A percentile compares a stretch with the other conserved stretches of the same genome.
Conservation (phyloP, 805 yeast genomes). For the Tetrapisispora nanseiensis region DNA sequence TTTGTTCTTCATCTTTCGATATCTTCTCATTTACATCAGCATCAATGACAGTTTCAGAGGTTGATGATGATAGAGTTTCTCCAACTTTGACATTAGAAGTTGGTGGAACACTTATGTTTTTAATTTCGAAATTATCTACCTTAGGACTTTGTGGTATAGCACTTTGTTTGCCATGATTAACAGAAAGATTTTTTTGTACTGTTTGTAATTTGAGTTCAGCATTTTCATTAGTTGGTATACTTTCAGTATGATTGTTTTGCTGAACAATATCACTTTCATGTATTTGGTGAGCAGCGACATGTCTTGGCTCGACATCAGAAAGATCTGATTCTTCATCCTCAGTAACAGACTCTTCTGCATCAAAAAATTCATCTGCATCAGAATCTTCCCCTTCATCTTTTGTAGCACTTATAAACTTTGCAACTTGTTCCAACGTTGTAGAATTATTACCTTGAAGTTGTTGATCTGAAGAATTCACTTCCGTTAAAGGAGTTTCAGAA, state of each 20-base stretch:
- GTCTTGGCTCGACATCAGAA: neutral
- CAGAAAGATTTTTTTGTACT: neutral
- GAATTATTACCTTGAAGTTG: slow-evolving; percentile 12
- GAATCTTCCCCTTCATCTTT: slow-evolving; percentile 28
- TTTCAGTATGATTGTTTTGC: neutral
- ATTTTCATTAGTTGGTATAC: neutral
- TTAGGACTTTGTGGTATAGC: too few species aligned
- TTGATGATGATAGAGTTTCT: neutral
- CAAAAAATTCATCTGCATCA: slow-evolving; percentile 62
- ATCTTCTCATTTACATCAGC: neutral
- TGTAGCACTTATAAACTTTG: slow-evolving; percentile 19
- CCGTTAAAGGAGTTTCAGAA: slow-evolving; percentile 21
- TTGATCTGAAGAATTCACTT: neutral
- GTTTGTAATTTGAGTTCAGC: neutral
- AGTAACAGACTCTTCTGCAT: slow-evolving; percentile 48
- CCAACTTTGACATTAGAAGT: neutral
- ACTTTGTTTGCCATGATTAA: too few species aligned
- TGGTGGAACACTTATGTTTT: too few species aligned
- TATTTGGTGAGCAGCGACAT: neutral
- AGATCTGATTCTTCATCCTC: slow-evolving; percentile 9
- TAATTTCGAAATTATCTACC: too few species aligned
- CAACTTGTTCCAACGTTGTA: slow-evolving; percentile 20
- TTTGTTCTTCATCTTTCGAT: too few species aligned
- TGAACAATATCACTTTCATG: neutral
- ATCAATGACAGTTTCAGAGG: neutral